phyloP scores from a whole-genome alignment of 2,329 filamentous ascomycete genomes.

The Arthrinium phaeospermum region DNA sequence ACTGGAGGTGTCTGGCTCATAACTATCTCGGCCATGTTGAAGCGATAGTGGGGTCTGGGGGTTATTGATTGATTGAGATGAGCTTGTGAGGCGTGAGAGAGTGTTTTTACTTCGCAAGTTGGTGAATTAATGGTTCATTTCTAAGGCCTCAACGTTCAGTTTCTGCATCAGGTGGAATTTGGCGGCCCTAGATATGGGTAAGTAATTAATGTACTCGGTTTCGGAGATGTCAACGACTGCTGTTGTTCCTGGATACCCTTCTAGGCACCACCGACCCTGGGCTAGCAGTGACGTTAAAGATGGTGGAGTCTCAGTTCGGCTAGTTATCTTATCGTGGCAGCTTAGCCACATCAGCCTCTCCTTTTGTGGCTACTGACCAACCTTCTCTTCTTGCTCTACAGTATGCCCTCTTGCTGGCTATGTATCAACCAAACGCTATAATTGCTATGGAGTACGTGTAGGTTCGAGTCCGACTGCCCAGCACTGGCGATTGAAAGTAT shows the following conservation, averaged over 20 bases:
- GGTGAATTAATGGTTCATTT: not conserved
- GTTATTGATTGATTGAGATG: not conserved
- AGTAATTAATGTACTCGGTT: not conserved
- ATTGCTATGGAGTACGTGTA: too few relatives aligned
- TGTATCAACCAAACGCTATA: too few relatives aligned
- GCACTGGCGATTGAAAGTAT: too few relatives aligned
- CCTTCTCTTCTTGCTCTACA: too few relatives aligned
- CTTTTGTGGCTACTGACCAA: not conserved
- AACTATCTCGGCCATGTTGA: conserved; percentile 51
- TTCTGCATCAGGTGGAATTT: not conserved
- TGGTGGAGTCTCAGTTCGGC: not conserved
- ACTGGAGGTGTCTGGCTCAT: conserved; percentile 52
- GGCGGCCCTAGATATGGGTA: not conserved
- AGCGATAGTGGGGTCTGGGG: not conserved
- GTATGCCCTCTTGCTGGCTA: too few relatives aligned
- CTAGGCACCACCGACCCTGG: not conserved
- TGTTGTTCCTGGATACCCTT: not conserved
- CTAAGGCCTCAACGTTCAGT: not conserved
- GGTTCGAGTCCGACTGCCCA: too few relatives aligned
- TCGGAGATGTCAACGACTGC: not conserved
- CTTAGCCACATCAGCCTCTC: conserved; percentile 12
- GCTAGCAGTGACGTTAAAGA: not conserved
- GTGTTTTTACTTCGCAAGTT: not conserved
- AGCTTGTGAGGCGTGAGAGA: not conserved
- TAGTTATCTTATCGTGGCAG: conserved; percentile 2